These are phyloP conservation scores for Veloboletus limbatus DNA, from an alignment of 1,284 basidiomycete genomes.

Conservation along the genomic window DNA sequence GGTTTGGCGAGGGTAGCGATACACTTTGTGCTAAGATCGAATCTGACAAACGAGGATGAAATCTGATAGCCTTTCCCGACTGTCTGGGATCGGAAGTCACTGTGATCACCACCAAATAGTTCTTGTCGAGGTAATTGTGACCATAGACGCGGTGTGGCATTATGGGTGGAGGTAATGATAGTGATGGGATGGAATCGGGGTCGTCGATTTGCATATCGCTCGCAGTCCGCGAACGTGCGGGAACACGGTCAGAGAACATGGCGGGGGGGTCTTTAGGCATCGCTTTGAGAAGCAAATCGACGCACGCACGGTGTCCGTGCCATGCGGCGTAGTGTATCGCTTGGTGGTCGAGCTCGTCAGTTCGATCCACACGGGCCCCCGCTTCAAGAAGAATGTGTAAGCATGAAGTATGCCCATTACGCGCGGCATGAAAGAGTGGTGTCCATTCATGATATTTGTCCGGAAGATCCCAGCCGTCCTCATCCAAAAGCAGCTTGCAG, in stretches of 20 bases:
- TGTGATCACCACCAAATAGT: constrained; percentile 83
- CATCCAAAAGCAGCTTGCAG: constrained; percentile 73
- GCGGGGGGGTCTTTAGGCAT: constrained; percentile 24
- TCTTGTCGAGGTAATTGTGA: constrained; percentile 89
- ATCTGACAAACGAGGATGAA: constrained; percentile 68
- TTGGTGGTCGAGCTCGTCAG: constrained; percentile 85
- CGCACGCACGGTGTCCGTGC: constrained; percentile 88
- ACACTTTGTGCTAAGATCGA: constrained; percentile 44
- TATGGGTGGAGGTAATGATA: constrained; percentile 95
- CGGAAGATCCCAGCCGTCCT: constrained; percentile 81
- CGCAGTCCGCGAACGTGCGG: constrained; percentile 15
- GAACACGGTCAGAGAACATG: constrained; percentile 11
- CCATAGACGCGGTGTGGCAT: constrained; percentile 94
- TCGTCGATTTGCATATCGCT: constrained; percentile 43
- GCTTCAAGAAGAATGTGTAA: constrained; percentile 77
- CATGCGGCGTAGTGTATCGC: constrained; percentile 96
- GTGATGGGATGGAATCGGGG: constrained; percentile 86
- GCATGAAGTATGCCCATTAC: constrained; percentile 81
- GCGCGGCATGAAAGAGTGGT: constrained; percentile 93
- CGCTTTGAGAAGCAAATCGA: constrained; percentile 69
- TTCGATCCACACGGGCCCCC: constrained; percentile 69
- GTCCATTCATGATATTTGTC: constrained; percentile 99
- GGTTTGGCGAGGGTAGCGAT: constrained; percentile 69
- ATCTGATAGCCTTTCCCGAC: constrained; percentile 47
- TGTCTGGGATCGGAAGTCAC: constrained; percentile 43